Evolutionary conservation across 2,329 filamentous ascomycete genomes (phyloP).

Genomic region (Aspergillus bombycis): DNA sequence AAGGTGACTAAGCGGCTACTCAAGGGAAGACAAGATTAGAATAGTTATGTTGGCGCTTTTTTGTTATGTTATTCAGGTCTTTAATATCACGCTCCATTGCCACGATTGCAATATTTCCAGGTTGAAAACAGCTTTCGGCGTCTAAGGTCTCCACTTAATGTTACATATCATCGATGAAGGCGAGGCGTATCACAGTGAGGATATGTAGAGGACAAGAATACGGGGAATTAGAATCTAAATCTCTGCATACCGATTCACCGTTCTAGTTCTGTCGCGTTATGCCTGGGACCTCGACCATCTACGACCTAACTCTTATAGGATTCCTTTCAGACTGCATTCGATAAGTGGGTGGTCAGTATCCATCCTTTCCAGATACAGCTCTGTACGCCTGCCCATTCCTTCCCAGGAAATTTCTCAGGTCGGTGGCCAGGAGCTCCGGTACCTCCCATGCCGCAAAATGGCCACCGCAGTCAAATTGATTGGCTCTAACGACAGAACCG

Average conservation of each 20-base stretch:
- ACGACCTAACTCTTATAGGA: background rate
- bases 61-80: slow-evolving; percentile 15
- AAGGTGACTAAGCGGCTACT: slow-evolving; percentile 99
- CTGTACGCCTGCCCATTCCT: slow-evolving; percentile 43
- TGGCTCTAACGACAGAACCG: slow-evolving; percentile 55
- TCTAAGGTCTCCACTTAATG: slow-evolving; percentile 32
- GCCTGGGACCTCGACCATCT: background rate
- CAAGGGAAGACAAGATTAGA: slow-evolving; percentile 93
- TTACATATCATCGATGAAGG: slow-evolving; percentile 15
- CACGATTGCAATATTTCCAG: slow-evolving; percentile 19
- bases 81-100: slow-evolving; percentile 20
- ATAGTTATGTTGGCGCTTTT: slow-evolving; percentile 20
- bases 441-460: slow-evolving; percentile 59
- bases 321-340: background rate
- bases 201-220: slow-evolving; percentile 1
- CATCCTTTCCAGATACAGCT: slow-evolving; percentile 37
- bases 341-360: slow-evolving; percentile 29
- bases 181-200: slow-evolving; percentile 7
- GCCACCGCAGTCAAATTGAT: slow-evolving; percentile 50
- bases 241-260: background rate
- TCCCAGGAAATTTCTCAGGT: slow-evolving; percentile 54
- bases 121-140: slow-evolving; percentile 28
- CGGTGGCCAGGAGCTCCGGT: slow-evolving; percentile 49
- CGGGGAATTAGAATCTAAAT: slow-evolving; percentile 2
- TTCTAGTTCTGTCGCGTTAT: background rate